Base-by-base conservation (phyloP, 2,329 filamentous ascomycete genomes). In the Chalara sp. region DNA sequence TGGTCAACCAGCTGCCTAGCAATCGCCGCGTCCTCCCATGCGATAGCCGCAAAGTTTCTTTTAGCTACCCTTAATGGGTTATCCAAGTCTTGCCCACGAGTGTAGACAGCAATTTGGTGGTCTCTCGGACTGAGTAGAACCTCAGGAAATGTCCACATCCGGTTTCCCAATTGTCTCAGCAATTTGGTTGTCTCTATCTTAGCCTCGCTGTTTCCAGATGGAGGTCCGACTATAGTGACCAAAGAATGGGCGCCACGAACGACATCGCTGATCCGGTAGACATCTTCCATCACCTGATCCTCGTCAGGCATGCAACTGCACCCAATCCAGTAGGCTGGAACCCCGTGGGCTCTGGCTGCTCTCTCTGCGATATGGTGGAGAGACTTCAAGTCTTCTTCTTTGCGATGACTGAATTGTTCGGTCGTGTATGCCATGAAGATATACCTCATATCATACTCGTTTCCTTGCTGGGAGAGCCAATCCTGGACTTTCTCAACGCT, bases 221-320 rank as follows among this genome's bases (percentile, higher is more conserved):
- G 46, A 29, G 12, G 31, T 31, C 44, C 41, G 11, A 54, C 35
- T 7, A 48, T 40, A n/a, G 50, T 49, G 21, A 49, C 43, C 2
- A 54, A 13, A 40, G 50, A 41, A 13, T 52, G 31, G 6, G 50
- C 47, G 35, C 50, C 54, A 29, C 57, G 56, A 12, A 59, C 47
- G 12, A 59, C 48, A 44, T 59, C 57, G 44, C 49, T 52, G 44
- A 59, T 53, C 31, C 53, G 50, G 39, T 58, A 55, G 29, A 56
- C 54, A 41, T 55, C 56, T 21, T 51, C 53, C 37, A 51, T 54
- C 29, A 52, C 42, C 13, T 49, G 47, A 32, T 32, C 46, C 12
- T 32, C 41, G 33, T 47, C 49, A 12, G 44, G 50, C 49, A 51
- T 51, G 32, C 53, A 55, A 12, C 48, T 49, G 31, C 41, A 53